These are phyloP conservation scores for Rhododendron henanense DNA, from an alignment of 148 eudicot species.

Conservation along the genomic window DNA sequence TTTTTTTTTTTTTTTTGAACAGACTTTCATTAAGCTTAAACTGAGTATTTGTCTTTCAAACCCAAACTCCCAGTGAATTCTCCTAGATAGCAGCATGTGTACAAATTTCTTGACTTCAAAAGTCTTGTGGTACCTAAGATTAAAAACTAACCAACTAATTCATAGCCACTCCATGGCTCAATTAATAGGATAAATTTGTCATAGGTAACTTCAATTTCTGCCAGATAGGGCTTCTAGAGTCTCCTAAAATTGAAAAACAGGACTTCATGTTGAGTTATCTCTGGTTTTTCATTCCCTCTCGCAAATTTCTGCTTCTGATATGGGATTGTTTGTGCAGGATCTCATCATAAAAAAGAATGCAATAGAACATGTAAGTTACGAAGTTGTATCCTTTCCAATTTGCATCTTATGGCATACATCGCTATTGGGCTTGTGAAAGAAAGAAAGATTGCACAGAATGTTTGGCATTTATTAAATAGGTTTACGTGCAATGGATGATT, in stretches of 20 bases:
- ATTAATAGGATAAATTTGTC: neutral
- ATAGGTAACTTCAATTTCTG: neutral
- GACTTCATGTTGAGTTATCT: neutral
- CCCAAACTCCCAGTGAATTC: neutral
- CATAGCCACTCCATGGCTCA: neutral
- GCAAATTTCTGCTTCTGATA: constrained; percentile 20
- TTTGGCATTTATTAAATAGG: neutral
- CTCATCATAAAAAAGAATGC: constrained; percentile 47
- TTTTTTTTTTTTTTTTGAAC: too few relatives aligned
- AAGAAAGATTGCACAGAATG: neutral
- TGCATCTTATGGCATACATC: neutral
- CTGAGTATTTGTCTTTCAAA: neutral
- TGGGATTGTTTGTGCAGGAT: constrained; percentile 43
- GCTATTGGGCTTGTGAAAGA: neutral
- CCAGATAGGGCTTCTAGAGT: neutral
- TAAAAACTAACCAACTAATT: neutral
- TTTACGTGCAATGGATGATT: neutral
- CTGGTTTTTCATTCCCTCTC: neutral
- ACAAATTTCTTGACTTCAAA: neutral
- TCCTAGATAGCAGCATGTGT: neutral
- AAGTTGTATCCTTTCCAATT: neutral
- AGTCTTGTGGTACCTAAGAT: neutral
- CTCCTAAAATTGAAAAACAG: neutral
- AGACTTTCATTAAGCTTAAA: neutral
- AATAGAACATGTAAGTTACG: constrained; percentile 42